Evolutionary conservation across 176 grass and related monocot genomes (phyloP).

Genomic region (Musa acuminata): DNA sequence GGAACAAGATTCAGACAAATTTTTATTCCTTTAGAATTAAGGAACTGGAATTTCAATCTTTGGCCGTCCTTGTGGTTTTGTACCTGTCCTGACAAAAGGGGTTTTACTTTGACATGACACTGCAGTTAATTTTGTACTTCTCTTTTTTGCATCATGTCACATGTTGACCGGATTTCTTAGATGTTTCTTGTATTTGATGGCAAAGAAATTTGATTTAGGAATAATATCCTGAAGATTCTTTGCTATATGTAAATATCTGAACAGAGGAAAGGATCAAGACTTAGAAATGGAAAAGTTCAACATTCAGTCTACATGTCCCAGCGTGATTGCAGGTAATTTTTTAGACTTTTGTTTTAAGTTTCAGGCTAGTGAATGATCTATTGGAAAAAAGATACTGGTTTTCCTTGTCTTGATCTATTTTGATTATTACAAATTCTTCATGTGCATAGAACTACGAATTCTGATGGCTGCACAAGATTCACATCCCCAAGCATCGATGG

Average conservation of each 20-base stretch:
- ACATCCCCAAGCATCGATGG: constrained; percentile 54
- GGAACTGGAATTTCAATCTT: too few relatives aligned
- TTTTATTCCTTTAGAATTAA: too few relatives aligned
- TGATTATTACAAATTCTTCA: constrained; percentile 14
- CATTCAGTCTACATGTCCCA: constrained; percentile 38
- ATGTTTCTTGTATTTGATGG: not conserved
- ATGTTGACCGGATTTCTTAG: too few relatives aligned
- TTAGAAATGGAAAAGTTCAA: constrained; percentile 59
- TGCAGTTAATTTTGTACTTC: too few relatives aligned
- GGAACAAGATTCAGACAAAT: too few relatives aligned
- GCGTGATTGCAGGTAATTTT: constrained; percentile 46
- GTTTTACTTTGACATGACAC: too few relatives aligned
- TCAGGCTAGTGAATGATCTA: not conserved
- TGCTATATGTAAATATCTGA: constrained; percentile 24
- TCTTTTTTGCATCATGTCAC: too few relatives aligned
- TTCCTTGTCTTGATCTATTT: not conserved
- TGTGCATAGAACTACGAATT: not conserved
- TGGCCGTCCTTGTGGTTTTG: too few relatives aligned
- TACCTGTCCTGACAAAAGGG: too few relatives aligned
- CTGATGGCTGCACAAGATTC: not conserved
- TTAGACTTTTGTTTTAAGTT: not conserved
- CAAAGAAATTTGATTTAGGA: constrained; percentile 13
- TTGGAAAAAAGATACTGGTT: constrained; percentile 11
- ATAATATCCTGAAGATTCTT: constrained; percentile 16
- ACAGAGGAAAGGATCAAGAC: constrained; percentile 75